A percentile compares a stretch with the other conserved stretches of the same genome.
These are phyloP conservation scores for Eucalyptus dawsonii DNA, from an alignment of 345 rosid species.

Conservation along the genomic window DNA sequence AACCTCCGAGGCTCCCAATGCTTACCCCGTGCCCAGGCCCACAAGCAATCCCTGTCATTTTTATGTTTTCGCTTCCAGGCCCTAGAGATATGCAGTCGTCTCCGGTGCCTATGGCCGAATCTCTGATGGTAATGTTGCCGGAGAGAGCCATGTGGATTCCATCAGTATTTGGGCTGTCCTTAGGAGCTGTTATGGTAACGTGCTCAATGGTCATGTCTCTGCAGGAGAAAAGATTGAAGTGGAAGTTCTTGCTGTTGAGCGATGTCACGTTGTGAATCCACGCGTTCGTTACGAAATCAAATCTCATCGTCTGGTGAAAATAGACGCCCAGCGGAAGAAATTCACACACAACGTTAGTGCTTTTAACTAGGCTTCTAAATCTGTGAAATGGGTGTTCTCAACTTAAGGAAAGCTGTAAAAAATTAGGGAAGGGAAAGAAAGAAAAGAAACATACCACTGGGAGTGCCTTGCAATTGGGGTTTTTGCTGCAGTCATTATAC, in stretches of 20 bases:
- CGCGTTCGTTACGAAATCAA: not conserved
- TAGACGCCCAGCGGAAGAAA: not conserved
- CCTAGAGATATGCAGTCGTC: slow-evolving; percentile 48
- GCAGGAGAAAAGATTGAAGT: not conserved
- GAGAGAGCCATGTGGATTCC: slow-evolving; percentile 39
- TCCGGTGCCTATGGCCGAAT: slow-evolving; percentile 31
- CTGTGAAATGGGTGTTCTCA: not conserved
- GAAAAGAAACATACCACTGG: slow-evolving; percentile 5
- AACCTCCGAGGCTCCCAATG: slow-evolving; percentile 19
- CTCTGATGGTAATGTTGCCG: slow-evolving; percentile 1
- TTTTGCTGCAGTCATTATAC: not conserved
- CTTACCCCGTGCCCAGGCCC: slow-evolving; percentile 44
- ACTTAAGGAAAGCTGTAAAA: not conserved
- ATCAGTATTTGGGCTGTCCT: slow-evolving; percentile 50
- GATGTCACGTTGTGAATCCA: not conserved
- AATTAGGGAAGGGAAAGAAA: not conserved
- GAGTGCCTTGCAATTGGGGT: not conserved
- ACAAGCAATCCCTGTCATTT: slow-evolving; percentile 16
- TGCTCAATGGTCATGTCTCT: not conserved
- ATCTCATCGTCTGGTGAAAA: not conserved
- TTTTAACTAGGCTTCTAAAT: not conserved
- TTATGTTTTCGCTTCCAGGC: slow-evolving; percentile 17
- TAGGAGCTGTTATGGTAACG: slow-evolving; percentile 21
- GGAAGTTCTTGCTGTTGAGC: slow-evolving; percentile 10
- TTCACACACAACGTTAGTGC: not conserved